phyloP scores from a whole-genome alignment of 176 grass and related monocot genomes.

The Saccharum officinarum region DNA sequence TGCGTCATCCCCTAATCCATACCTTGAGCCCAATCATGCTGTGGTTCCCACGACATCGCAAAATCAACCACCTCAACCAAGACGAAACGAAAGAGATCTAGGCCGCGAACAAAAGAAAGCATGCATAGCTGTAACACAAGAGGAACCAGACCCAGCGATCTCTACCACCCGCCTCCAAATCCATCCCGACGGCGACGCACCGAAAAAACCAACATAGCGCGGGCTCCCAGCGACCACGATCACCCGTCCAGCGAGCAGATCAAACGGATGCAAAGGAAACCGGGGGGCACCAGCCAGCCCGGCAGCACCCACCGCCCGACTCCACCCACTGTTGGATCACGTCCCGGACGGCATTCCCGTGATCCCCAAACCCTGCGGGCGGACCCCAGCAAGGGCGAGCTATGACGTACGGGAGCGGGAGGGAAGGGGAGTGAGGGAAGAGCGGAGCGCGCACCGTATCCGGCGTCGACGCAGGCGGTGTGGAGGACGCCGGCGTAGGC shows the following conservation, averaged over 20 bases:
- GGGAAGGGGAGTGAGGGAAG: background rate
- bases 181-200: background rate
- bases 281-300: background rate
- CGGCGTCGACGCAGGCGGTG: constrained; percentile 69
- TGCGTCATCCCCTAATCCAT: background rate
- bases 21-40: background rate
- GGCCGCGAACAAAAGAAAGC: background rate
- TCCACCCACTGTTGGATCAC: constrained; percentile 36
- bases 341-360: background rate
- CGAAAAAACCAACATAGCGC: no score
- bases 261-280: background rate
- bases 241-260: constrained; percentile 2
- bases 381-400: no score
- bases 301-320: background rate
- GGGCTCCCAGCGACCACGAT: background rate
- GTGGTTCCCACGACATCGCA: background rate
- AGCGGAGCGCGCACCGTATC: constrained; percentile 49
- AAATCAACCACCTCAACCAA: background rate
- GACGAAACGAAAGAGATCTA: constrained; percentile 11
- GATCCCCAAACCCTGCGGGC: constrained; percentile 15
- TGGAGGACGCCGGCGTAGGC: constrained; percentile 92
- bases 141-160: constrained; percentile 12
- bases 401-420: background rate
- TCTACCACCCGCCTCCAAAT: constrained; percentile 26
- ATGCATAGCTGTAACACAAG: background rate